phyloP scores from a whole-genome alignment of 1,284 basidiomycete species.

The Ganoderma multipileum region DNA sequence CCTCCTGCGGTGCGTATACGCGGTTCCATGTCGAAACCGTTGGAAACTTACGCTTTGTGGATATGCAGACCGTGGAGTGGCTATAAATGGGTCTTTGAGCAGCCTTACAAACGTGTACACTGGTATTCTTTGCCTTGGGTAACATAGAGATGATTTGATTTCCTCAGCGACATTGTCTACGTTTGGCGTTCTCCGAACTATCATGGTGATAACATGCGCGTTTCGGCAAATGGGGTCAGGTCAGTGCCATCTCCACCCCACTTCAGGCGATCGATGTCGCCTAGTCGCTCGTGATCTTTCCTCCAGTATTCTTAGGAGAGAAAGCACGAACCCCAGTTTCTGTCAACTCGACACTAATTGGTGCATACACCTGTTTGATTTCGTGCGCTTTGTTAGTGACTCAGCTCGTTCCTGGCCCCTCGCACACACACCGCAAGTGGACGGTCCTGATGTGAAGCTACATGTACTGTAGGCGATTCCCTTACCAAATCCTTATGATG shows the following conservation, averaged over 20 bases:
- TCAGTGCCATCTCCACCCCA: background rate
- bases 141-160: background rate
- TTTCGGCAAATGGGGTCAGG: background rate
- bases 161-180: background rate
- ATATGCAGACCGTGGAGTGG: slow-evolving; percentile 39
- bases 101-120: background rate
- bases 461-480: background rate
- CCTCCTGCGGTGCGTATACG: slow-evolving; percentile 81
- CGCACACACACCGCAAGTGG: no score
- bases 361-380: no score
- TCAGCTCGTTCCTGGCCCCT: background rate
- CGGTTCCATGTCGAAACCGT: background rate
- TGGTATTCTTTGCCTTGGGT: no score
- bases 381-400: background rate
- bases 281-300: background rate
- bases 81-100: slow-evolving; percentile 23
- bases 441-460: background rate
- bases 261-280: background rate
- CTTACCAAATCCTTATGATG: background rate
- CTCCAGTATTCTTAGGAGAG: background rate
- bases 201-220: background rate
- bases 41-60: background rate
- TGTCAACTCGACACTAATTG: background rate
- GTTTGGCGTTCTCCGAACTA: background rate
- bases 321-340: background rate